Percentiles rank a stretch among this genome's conserved stretches.
Evolutionary conservation across 1,139 yeast genomes (phyloP).

Genomic region (Hanseniaspora gamundiae): DNA sequence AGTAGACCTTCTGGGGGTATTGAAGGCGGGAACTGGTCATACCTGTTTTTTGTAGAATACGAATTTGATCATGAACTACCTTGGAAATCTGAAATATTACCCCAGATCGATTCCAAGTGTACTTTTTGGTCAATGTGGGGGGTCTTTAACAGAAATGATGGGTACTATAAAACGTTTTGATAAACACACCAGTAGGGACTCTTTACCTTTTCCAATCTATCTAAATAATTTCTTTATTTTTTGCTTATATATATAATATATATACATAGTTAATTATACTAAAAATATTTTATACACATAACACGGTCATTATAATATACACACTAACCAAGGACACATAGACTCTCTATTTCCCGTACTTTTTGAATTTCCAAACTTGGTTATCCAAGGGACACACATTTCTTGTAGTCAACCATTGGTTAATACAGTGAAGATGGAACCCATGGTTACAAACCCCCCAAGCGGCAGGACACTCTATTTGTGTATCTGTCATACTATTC

Average conservation of each 20-base stretch:
- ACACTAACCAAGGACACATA: no score
- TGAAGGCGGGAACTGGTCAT: slow-evolving; percentile 46
- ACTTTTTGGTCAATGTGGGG: slow-evolving; percentile 28
- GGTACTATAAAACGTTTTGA: slow-evolving; percentile 19
- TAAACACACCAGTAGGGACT: background rate
- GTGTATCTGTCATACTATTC: slow-evolving; percentile 53
- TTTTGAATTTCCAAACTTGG: slow-evolving; percentile 84
- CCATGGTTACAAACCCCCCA: slow-evolving; percentile 84
- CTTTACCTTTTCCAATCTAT: background rate
- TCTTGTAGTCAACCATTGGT: slow-evolving; percentile 94
- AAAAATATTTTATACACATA: no score
- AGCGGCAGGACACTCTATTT: slow-evolving; percentile 84
- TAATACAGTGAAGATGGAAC: slow-evolving; percentile 67
- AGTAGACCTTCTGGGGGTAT: slow-evolving; percentile 39
- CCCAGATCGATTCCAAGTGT: slow-evolving; percentile 21
- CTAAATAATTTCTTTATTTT: slow-evolving; percentile 4
- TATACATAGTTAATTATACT: no score
- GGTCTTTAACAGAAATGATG: slow-evolving; percentile 27
- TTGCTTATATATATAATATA: slow-evolving; percentile 3
- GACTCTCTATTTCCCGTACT: slow-evolving; percentile 45
- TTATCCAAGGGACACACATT: slow-evolving; percentile 96
- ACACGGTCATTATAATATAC: no score
- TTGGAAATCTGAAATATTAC: slow-evolving; percentile 14
- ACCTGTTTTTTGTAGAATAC: slow-evolving; percentile 70
- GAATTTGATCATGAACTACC: slow-evolving; percentile 13